These are phyloP conservation scores for Beauveria brongniartii DNA, from an alignment of 2,329 filamentous ascomycete species.

Conservation along the genomic window DNA sequence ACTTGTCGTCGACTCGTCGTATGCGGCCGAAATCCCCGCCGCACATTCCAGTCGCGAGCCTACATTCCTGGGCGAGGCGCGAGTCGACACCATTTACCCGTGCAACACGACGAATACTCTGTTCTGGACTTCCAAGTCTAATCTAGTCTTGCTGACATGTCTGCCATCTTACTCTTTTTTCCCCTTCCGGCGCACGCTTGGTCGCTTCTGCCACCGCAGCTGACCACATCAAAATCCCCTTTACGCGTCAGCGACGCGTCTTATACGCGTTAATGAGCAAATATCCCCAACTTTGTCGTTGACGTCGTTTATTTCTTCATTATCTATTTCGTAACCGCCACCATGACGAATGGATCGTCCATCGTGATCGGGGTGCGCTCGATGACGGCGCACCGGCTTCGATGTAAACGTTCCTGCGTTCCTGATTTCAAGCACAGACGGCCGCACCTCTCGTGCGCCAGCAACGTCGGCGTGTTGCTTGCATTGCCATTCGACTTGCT, in stretches of 20 bases:
- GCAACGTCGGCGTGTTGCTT: neutral
- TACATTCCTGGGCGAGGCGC: constrained; percentile 5
- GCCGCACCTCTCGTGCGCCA: neutral
- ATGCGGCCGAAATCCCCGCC: neutral
- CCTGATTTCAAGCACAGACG: neutral
- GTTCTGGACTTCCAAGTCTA: neutral
- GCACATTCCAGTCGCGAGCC: constrained; percentile 3
- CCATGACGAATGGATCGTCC: constrained; percentile 8
- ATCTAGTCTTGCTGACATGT: neutral
- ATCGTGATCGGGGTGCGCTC: neutral
- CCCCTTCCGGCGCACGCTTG: neutral
- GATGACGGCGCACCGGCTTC: neutral
- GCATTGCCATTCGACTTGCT: neutral
- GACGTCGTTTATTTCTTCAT: neutral
- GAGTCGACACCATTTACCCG: neutral
- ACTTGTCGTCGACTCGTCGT: neutral
- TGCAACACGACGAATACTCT: neutral
- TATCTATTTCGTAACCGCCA: neutral
- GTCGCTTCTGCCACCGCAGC: neutral
- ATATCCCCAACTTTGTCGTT: neutral
- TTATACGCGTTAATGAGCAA: neutral
- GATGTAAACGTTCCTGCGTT: neutral
- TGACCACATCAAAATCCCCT: neutral
- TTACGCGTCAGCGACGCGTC: constrained; percentile 2
- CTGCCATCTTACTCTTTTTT: neutral